Percentiles rank a stretch among this genome's conserved stretches.
Evolutionary conservation across 768 basidiomycete genomes (phyloP).

Genomic region (Tulasnella calospora): DNA sequence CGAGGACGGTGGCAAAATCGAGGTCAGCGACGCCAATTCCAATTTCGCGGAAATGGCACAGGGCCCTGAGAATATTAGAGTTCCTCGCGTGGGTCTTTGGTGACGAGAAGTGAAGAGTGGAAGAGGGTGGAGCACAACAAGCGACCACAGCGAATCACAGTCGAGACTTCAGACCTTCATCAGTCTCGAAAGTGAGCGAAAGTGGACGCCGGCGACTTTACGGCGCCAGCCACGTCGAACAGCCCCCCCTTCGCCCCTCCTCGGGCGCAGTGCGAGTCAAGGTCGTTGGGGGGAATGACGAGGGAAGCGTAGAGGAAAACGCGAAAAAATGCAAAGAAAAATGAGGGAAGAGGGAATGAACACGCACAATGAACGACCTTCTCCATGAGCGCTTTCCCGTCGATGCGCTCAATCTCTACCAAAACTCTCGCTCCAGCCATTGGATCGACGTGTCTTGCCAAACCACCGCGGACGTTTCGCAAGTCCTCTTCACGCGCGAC

Average conservation of each 20-base stretch:
- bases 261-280: background rate
- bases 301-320: background rate
- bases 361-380: background rate
- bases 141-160: background rate
- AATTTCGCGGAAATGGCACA: background rate
- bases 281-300: background rate
- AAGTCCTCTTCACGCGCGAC: background rate
- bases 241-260: background rate
- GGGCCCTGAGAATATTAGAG: background rate
- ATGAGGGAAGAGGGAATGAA: background rate
- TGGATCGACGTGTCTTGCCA: background rate
- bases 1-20: background rate
- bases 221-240: background rate
- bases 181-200: background rate
- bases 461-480: background rate
- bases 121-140: background rate
- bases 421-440: constrained; percentile 1
- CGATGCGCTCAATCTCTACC: background rate
- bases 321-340: background rate
- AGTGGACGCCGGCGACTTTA: background rate
- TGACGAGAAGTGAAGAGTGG: background rate
- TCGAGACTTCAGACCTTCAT: background rate
- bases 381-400: background rate
- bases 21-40: background rate
- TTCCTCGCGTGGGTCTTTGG: background rate